phyloP scores from a whole-genome alignment of 2,329 filamentous ascomycete genomes.

The Fusarium decemcellulare region DNA sequence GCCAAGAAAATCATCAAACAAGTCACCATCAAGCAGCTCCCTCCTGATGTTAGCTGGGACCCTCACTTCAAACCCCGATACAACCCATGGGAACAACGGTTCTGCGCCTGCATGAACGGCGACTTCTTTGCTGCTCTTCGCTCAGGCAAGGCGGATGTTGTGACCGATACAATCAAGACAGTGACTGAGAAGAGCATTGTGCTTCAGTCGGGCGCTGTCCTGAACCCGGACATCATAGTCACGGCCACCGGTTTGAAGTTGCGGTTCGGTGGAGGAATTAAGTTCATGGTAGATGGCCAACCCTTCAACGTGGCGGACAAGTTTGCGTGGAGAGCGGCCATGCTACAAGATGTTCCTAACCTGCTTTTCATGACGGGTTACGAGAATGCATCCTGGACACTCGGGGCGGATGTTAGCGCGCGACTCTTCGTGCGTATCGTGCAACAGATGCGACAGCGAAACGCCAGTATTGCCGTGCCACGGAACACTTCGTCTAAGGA shows the following conservation, averaged over 20 bases:
- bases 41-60: slow-evolving; percentile 61
- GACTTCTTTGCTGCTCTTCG: slow-evolving; percentile 62
- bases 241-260: slow-evolving; percentile 75
- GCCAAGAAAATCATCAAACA: slow-evolving; percentile 60
- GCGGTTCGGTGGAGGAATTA: slow-evolving; percentile 66
- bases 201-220: slow-evolving; percentile 57
- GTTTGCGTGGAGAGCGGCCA: slow-evolving; percentile 71
- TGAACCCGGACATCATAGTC: slow-evolving; percentile 74
- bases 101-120: slow-evolving; percentile 69
- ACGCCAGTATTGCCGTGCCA: slow-evolving; percentile 60
- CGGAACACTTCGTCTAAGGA: slow-evolving; percentile 51
- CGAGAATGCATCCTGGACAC: slow-evolving; percentile 72
- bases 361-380: slow-evolving; percentile 72
- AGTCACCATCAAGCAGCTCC: slow-evolving; percentile 61
- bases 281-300: slow-evolving; percentile 65
- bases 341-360: slow-evolving; percentile 76
- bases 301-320: slow-evolving; percentile 59
- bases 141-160: slow-evolving; percentile 55
- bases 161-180: slow-evolving; percentile 62
- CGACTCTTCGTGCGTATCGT: slow-evolving; percentile 65
- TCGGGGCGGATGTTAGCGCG: slow-evolving; percentile 69
- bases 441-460: slow-evolving; percentile 62
- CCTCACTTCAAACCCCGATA: slow-evolving; percentile 70
- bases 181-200: slow-evolving; percentile 60
- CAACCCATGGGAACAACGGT: slow-evolving; percentile 76